These are phyloP conservation scores for Dioscorea dumetorum DNA, from an alignment of 106 monocot genomes.

Conservation along the genomic window DNA sequence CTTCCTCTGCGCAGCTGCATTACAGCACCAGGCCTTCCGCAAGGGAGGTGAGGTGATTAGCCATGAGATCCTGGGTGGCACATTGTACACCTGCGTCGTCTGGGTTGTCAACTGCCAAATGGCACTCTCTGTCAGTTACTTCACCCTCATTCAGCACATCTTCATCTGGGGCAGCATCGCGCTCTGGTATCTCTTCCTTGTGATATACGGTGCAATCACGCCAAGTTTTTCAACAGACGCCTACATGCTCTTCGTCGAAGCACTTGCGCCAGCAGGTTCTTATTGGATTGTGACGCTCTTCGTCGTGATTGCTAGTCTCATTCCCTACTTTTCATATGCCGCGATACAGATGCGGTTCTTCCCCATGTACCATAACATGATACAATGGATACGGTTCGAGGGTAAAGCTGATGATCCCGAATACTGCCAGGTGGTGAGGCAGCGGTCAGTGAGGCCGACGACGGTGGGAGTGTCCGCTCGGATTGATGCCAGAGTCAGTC, in stretches of 20 bases:
- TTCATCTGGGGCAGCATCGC: constrained; percentile 88
- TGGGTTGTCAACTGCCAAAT: constrained; percentile 98
- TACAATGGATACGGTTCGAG: constrained; percentile 73
- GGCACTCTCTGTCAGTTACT: constrained; percentile 79
- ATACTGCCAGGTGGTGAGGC: constrained; percentile 54
- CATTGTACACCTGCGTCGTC: constrained; percentile 81
- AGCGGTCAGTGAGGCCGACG: constrained; percentile 56
- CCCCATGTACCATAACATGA: constrained; percentile 90
- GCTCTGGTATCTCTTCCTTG: constrained; percentile 74
- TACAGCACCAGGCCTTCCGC: constrained; percentile 36
- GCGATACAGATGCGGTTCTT: constrained; percentile 77
- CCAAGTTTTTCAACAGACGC: constrained; percentile 42
- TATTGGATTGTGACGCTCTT: constrained; percentile 75
- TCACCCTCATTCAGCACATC: constrained; percentile 90
- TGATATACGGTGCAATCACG: constrained; percentile 55
- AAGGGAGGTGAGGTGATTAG: constrained; percentile 39
- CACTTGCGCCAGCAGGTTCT: constrained; percentile 36
- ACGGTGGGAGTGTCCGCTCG: constrained; percentile 84
- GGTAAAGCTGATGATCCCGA: constrained; percentile 69
- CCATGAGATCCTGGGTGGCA: constrained; percentile 33
- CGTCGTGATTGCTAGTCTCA: constrained; percentile 54
- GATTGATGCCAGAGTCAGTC: constrained; percentile 52
- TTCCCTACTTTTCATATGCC: constrained; percentile 59
- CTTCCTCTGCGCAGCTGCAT: constrained; percentile 26
- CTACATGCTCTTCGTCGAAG: constrained; percentile 68